Evolutionary conservation across 1,284 basidiomycete species (phyloP).

Genomic region (Cryptococcus sp.): DNA sequence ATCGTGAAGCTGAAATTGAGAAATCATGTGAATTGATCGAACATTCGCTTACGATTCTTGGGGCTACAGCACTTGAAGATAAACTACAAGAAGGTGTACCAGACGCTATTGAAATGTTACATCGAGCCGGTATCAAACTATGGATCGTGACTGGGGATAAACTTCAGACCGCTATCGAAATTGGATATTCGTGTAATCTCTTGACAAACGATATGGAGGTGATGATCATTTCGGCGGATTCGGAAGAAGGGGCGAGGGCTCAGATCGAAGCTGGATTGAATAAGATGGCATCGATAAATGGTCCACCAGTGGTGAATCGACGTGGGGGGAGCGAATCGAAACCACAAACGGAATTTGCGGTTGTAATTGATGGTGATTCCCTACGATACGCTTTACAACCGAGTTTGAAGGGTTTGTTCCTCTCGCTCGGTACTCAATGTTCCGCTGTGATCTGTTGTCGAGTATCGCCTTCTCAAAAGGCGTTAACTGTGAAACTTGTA

Average conservation of each 20-base stretch:
- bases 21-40: slow-evolving; percentile 81
- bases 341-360: slow-evolving; percentile 62
- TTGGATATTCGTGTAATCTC: slow-evolving; percentile 87
- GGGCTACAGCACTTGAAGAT: slow-evolving; percentile 93
- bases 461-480: slow-evolving; percentile 94
- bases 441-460: slow-evolving; percentile 97
- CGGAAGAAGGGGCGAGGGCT: slow-evolving; percentile 64
- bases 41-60: slow-evolving; percentile 73
- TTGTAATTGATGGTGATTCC: slow-evolving; percentile 95
- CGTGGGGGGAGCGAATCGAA: slow-evolving; percentile 32
- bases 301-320: slow-evolving; percentile 48
- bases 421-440: slow-evolving; percentile 89
- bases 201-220: slow-evolving; percentile 83
- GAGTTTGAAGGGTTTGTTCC: slow-evolving; percentile 76
- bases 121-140: slow-evolving; percentile 90
- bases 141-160: slow-evolving; percentile 83
- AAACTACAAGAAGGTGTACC: slow-evolving; percentile 96
- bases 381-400: slow-evolving; percentile 73
- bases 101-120: slow-evolving; percentile 87
- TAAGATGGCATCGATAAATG: slow-evolving; percentile 77
- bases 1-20: slow-evolving; percentile 86
- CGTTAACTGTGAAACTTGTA: slow-evolving; percentile 86
- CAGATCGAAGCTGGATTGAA: slow-evolving; percentile 92
- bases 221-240: slow-evolving; percentile 91
- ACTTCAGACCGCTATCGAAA: slow-evolving; percentile 95